Evolutionary conservation across 768 basidiomycete species (phyloP), one percentile per base, ranked within the genome.

Genomic region (Rubroboletus satanas): DNA sequence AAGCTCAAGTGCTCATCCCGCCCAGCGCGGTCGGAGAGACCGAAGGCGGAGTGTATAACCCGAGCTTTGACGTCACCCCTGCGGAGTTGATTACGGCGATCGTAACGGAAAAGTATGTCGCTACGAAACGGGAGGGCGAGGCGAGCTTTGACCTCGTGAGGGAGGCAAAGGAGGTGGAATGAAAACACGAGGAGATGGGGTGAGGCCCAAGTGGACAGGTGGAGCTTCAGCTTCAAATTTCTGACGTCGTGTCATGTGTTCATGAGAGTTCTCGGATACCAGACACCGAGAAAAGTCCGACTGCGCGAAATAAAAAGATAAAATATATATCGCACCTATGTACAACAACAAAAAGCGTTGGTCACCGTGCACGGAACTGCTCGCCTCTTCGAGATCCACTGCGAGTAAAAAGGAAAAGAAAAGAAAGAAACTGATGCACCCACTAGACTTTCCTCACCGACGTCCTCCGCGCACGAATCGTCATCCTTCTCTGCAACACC

Each of bases 21-120:
- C 93, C 94, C 0, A 68, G 73, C 21, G 78, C 76, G 14, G 66
- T 87, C 29, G 77, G 47, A 38, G 65, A 65, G 41, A 37, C 54
- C 0, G 44, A 59, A 21, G 65, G 60, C 2, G 67, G 55, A 3
- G 73, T 92, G 38, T 96, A 94, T 70, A 98, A 97, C 70, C 94
- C 96, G 1, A 92, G 90, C 59, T 98, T 98, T 71, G 96, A 98
- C 67, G 93, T 98, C 15, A 98, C 96, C 0, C 94, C 95, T 0
- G 92, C 94, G 3, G 87, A 90, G 55, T 75, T 98, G 41, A 97
- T 98, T 59, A 90, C 86, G n/a, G 91, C 90, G 31, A 89, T 98
- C 48, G 93, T 95, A 12, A 98, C 94, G 3, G 96, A 98, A 75
- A 93, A 89, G 62, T 94, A 96, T 7, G 93, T 97, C 32, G 92